These are phyloP conservation scores for Hypoxylon cercidicola DNA, from an alignment of 495 filamentous ascomycete genomes.

Conservation along the genomic window DNA sequence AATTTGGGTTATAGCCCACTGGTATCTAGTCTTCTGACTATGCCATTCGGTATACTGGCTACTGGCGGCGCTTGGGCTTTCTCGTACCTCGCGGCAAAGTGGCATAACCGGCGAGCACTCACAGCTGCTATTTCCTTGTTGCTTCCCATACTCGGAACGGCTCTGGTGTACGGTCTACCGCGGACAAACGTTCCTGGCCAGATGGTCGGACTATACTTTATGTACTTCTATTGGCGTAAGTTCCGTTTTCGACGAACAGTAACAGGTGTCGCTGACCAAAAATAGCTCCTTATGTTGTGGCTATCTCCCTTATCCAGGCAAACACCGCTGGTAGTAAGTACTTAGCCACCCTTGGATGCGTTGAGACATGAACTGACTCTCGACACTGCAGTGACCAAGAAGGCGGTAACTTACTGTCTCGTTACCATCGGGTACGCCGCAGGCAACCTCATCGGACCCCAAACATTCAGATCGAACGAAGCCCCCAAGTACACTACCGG, in stretches of 20 bases:
- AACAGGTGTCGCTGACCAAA: constrained; percentile 12
- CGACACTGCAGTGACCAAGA: constrained; percentile 54
- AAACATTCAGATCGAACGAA: constrained; percentile 61
- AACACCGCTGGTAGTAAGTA: constrained; percentile 52
- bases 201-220: constrained; percentile 51
- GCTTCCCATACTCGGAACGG: constrained; percentile 50
- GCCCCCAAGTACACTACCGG: constrained; percentile 55
- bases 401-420: constrained; percentile 58
- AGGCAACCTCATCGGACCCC: constrained; percentile 64
- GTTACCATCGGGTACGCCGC: constrained; percentile 62
- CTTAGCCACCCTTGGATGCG: neutral
- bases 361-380: constrained; percentile 5
- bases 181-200: constrained; percentile 48
- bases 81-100: constrained; percentile 49
- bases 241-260: constrained; percentile 8
- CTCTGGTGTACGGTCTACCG: constrained; percentile 51
- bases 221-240: constrained; percentile 50
- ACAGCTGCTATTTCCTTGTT: constrained; percentile 46
- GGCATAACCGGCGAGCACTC: constrained; percentile 50
- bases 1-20: constrained; percentile 35
- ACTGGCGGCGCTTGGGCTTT: constrained; percentile 44
- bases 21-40: constrained; percentile 31
- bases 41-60: constrained; percentile 51
- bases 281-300: constrained; percentile 52
- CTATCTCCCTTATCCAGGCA: constrained; percentile 51